A percentile compares a stretch with the other conserved stretches of the same genome.
phyloP scores from a whole-genome alignment of 768 basidiomycete genomes.

The Boletus vinaceobasis region DNA sequence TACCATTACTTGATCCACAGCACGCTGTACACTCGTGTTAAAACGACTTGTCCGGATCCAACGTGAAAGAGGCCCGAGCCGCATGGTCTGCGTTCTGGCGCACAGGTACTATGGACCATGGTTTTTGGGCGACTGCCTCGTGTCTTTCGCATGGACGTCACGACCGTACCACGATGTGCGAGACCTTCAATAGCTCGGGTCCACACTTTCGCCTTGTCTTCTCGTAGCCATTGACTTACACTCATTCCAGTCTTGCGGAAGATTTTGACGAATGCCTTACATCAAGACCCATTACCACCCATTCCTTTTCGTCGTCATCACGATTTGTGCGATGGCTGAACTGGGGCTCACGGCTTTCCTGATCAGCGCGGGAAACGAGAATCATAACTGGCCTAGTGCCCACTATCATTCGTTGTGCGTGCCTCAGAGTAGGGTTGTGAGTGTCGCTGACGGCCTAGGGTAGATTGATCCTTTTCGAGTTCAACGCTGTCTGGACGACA shows the following conservation, averaged over 20 bases:
- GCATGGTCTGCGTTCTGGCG: conserved; percentile 3
- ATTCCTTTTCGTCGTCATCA: conserved; percentile 61
- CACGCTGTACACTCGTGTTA: conserved; percentile 19
- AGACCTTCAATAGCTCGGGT: conserved; percentile 17
- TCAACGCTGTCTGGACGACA: conserved; percentile 73
- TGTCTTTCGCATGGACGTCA: conserved; percentile 32
- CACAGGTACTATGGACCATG: conserved; percentile 1
- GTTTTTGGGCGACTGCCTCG: conserved; percentile 22
- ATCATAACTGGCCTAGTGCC: conserved; percentile 55
- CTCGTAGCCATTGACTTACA: conserved; percentile 11
- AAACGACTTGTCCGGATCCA: conserved; percentile 2
- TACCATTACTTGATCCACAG: neutral
- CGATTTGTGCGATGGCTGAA: conserved; percentile 65
- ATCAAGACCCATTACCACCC: conserved; percentile 58
- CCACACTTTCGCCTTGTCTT: conserved; percentile 8
- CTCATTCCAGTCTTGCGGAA: conserved; percentile 7
- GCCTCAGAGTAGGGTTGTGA: neutral
- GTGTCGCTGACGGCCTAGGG: conserved; percentile 2
- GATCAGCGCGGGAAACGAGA: conserved; percentile 64
- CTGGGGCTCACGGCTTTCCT: conserved; percentile 73
- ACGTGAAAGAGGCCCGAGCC: conserved; percentile 9
- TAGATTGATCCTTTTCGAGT: conserved; percentile 57
- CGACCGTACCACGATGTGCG: conserved; percentile 23
- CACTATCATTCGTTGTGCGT: conserved; percentile 66
- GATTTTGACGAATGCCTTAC: conserved; percentile 34